Conservation (phyloP, 768 basidiomycete genomes). For the Trametes sanguinea region DNA sequence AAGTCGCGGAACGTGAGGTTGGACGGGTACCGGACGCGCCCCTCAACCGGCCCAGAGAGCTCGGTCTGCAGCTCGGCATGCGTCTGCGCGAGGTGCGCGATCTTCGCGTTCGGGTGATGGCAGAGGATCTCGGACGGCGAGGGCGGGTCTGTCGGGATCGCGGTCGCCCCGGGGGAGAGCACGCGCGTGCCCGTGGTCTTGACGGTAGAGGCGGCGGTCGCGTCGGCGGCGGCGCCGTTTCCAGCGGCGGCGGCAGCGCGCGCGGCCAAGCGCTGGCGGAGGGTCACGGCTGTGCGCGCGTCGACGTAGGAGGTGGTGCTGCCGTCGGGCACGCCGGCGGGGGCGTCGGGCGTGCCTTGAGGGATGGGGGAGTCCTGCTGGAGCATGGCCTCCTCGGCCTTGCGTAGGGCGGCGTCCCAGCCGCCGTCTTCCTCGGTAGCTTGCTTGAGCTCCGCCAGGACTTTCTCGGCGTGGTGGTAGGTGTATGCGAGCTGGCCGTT, state of each 20-base stretch:
- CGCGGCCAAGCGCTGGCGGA: conserved; percentile 55
- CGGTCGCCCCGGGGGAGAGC: conserved; percentile 21
- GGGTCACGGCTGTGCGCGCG: conserved; percentile 48
- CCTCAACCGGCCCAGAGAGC: conserved; percentile 69
- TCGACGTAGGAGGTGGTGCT: conserved; percentile 56
- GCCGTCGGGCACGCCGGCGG: conserved; percentile 38
- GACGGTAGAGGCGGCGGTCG: background rate
- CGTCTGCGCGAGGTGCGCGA: conserved; percentile 72
- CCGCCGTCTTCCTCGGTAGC: conserved; percentile 60
- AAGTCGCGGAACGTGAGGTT: conserved; percentile 86
- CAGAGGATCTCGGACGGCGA: conserved; percentile 46
- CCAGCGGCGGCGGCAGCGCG: background rate
- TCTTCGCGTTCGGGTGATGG: conserved; percentile 63
- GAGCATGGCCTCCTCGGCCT: conserved; percentile 43
- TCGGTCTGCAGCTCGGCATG: conserved; percentile 78
- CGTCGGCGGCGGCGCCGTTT: background rate
- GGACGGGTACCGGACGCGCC: conserved; percentile 74
- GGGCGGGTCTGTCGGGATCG: conserved; percentile 19
- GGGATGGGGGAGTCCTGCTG: conserved; percentile 20
- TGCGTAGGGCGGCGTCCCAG: conserved; percentile 59
- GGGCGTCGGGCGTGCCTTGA: conserved; percentile 44
- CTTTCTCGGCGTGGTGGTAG: conserved; percentile 45
- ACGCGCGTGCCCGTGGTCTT: conserved; percentile 28
- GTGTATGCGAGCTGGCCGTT: conserved; percentile 80
- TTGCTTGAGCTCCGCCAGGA: conserved; percentile 47